Evolutionary conservation across 192 early-diverging fungal genomes (phyloP), one percentile per base, ranked within the genome.

Genomic region (Funneliformis mosseae): DNA sequence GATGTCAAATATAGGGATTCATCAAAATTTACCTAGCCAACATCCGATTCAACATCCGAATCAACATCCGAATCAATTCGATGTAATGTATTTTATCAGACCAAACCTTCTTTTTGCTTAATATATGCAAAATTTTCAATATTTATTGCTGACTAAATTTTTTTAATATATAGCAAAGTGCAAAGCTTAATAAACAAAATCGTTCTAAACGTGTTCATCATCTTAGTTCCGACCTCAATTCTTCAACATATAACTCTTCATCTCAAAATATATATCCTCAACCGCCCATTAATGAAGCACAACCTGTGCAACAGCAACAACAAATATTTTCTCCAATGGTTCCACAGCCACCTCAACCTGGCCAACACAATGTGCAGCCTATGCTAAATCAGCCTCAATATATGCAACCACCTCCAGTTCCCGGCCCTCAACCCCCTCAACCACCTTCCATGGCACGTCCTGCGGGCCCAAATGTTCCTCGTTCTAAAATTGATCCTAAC

Each of bases 401-500:
- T 68, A 23, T 84, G 83, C 68, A 83, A 82, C 28, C 84, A 23
- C 68, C 74, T 59, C 78, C 48, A 28, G 16, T 45, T n/a, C 61
- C 78, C 9, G 71, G 43, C 80, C 77, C 55, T 83, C 77, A 39
- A 81, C 87, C 12, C 50, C 79, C 70, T 50, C 84, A 78, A 62
- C 71, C 81, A 74, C 76, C 86, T 78, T 14, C 83, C 66, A 25
- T 84, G 83, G 48, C 83, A 77, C 59, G 84, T 41, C 78, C 74
- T 72, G 25, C 83, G 21, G 23, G 27, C 16, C 50, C 77, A 28
- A 76, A 82, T 68, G 83, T 76, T 50, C 84, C 87, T 84, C 87
- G 87, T 74, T 79, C 92, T 28, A 89, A 90, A 21, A 99, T 99
- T 69, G 96, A 99, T 82, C 97, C 97, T 3, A 93, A 95, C 86